Percentiles rank a stretch among this genome's conserved stretches.
phyloP scores from a whole-genome alignment of 805 yeast genomes.

The Yarrowia bubula region DNA sequence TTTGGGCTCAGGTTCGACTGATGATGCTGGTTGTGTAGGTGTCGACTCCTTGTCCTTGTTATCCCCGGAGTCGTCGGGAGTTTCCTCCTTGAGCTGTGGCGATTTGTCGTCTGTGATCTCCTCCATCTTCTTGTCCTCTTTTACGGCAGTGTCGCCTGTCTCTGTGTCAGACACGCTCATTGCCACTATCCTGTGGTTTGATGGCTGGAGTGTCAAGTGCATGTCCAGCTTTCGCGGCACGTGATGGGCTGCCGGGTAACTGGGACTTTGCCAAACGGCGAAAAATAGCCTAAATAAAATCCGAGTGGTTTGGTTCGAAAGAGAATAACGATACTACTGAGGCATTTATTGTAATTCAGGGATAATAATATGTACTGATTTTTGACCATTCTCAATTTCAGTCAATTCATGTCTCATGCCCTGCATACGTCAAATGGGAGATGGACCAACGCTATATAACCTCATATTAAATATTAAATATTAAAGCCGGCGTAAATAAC shows the following conservation, averaged over 20 bases:
- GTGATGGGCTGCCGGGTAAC: slow-evolving; percentile 22
- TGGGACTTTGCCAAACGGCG: neutral
- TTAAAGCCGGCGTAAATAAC: neutral
- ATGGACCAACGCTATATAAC: neutral
- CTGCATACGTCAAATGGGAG: slow-evolving; percentile 3
- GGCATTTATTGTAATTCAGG: too few species aligned
- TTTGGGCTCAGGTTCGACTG: neutral
- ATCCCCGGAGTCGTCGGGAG: neutral
- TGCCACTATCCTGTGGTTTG: slow-evolving; percentile 17
- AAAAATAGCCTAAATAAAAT: neutral
- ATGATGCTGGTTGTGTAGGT: neutral
- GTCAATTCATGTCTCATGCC: slow-evolving; percentile 1
- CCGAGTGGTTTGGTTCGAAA: neutral
- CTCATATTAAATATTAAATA: neutral
- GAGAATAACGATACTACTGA: neutral
- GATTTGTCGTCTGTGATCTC: neutral
- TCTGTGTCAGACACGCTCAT: slow-evolving; percentile 25
- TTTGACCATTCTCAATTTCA: neutral
- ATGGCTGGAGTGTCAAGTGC: slow-evolving; percentile 11
- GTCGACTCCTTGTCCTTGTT: neutral
- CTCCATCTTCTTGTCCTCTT: slow-evolving; percentile 23
- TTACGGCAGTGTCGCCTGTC: neutral
- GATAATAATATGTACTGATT: neutral
- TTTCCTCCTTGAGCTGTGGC: neutral
- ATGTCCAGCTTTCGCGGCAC: neutral